Evolutionary conservation across 148 eudicot genomes (phyloP).

Genomic region (Silene latifolia): DNA sequence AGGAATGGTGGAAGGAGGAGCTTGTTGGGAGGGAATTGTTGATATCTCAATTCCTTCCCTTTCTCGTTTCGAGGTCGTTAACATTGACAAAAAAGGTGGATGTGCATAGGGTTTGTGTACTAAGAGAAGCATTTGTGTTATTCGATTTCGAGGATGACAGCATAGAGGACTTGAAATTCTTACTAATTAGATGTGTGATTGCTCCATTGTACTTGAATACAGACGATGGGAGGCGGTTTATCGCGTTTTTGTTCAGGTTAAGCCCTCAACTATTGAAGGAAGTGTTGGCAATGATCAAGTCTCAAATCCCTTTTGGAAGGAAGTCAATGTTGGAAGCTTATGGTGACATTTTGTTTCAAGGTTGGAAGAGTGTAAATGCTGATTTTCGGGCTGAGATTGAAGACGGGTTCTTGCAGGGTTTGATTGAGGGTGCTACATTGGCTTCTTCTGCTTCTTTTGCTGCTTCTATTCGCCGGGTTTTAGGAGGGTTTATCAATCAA

Average conservation of each 20-base stretch:
- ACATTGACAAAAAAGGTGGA: constrained; percentile 79
- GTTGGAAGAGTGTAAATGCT: constrained; percentile 70
- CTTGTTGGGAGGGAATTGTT: constrained; percentile 60
- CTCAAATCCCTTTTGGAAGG: constrained; percentile 81
- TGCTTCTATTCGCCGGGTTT: constrained; percentile 68
- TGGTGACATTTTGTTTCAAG: constrained; percentile 76
- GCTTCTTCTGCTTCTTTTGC: constrained; percentile 55
- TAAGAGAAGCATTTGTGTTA: constrained; percentile 67
- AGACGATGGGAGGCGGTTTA: constrained; percentile 78
- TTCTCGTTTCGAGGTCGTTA: constrained; percentile 68
- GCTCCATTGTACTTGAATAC: constrained; percentile 74
- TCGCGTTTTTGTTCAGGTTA: constrained; percentile 73
- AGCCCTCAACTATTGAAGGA: constrained; percentile 70
- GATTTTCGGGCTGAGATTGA: constrained; percentile 64
- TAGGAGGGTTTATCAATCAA: constrained; percentile 65
- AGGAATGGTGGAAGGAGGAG: constrained; percentile 86
- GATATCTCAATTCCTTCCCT: constrained; percentile 75
- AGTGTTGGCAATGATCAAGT: constrained; percentile 64
- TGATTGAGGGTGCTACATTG: constrained; percentile 70
- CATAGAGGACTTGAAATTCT: constrained; percentile 71
- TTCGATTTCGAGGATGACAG: constrained; percentile 97
- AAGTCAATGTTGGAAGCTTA: constrained; percentile 80
- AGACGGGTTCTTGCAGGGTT: constrained; percentile 64
- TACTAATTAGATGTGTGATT: constrained; percentile 70
- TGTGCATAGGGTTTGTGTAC: constrained; percentile 64